Conservation (phyloP, 768 basidiomycete species). For the Suillus alpinus region DNA sequence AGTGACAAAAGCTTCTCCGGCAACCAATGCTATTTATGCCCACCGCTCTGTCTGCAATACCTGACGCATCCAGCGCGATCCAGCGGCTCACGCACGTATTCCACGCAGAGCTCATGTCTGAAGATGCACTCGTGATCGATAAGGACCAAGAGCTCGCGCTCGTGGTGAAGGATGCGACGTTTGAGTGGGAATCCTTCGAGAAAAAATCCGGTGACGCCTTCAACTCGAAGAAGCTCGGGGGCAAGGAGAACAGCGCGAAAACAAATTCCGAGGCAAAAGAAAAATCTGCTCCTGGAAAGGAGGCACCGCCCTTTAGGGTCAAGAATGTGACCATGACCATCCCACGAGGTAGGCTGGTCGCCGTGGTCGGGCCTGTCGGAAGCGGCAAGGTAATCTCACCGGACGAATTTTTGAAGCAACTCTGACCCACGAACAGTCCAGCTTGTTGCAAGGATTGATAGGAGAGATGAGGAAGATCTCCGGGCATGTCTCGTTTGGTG, state of each 20-base stretch:
- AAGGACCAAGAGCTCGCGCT: conserved; percentile 46
- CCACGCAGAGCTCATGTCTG: conserved; percentile 49
- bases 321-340: conserved; percentile 49
- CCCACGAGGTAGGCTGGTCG: conserved; percentile 56
- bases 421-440: conserved; percentile 36
- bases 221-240: not conserved
- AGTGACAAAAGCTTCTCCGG: conserved; percentile 46
- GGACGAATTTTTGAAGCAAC: not conserved
- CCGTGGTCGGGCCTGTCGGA: conserved; percentile 68
- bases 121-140: conserved; percentile 44
- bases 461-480: conserved; percentile 62
- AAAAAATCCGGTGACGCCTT: conserved; percentile 6
- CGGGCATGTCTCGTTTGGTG: conserved; percentile 59
- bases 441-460: conserved; percentile 58
- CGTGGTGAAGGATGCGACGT: conserved; percentile 49
- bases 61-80: conserved; percentile 65
- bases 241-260: conserved; percentile 3
- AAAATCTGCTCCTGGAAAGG: conserved; percentile 6
- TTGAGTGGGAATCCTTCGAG: conserved; percentile 57
- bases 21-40: conserved; percentile 71
- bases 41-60: conserved; percentile 56
- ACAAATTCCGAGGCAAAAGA: conserved; percentile 10
- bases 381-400: conserved; percentile 49
- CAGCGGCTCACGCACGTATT: conserved; percentile 43
- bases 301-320: conserved; percentile 42